Evolutionary conservation across 2,329 filamentous ascomycete genomes (phyloP).

Genomic region (Domatiomyces catenatus): DNA sequence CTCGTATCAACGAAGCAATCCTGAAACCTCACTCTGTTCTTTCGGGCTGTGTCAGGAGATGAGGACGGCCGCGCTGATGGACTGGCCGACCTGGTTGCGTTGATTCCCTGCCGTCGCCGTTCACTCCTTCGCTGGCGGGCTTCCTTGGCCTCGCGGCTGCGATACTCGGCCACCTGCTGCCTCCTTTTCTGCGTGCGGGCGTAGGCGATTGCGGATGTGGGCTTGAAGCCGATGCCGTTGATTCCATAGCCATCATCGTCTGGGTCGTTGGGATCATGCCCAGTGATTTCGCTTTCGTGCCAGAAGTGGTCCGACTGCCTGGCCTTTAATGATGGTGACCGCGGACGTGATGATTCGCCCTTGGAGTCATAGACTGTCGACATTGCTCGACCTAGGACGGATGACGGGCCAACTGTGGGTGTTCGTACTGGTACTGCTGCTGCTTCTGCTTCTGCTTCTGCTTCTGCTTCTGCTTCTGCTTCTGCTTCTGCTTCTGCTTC

Average conservation of each 20-base stretch:
- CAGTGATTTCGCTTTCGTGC: conserved; percentile 48
- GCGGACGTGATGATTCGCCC: not conserved
- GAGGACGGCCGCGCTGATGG: conserved; percentile 4
- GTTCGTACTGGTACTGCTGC: not conserved
- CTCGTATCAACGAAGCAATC: not conserved
- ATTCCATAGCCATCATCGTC: conserved; percentile 49
- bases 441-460: not conserved
- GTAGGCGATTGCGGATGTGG: conserved; percentile 44
- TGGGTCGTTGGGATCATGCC: conserved; percentile 40
- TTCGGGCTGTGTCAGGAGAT: not conserved
- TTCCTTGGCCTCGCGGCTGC: conserved; percentile 41
- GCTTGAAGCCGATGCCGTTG: conserved; percentile 48
- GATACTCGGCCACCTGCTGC: conserved; percentile 46
- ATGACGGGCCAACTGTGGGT: not conserved
- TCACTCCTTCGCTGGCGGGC: conserved; percentile 42
- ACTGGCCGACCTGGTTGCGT: conserved; percentile 3
- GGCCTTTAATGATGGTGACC: not conserved
- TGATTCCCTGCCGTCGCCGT: conserved; percentile 23
- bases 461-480: not conserved
- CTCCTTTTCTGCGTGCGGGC: conserved; percentile 40
- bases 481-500: no score
- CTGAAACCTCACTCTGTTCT: not conserved
- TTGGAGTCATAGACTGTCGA: not conserved
- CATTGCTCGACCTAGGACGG: not conserved
- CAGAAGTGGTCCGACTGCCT: conserved; percentile 22